These are phyloP conservation scores for Tolypocladium nubicola DNA, from an alignment of 2,329 filamentous ascomycete genomes.

Conservation along the genomic window DNA sequence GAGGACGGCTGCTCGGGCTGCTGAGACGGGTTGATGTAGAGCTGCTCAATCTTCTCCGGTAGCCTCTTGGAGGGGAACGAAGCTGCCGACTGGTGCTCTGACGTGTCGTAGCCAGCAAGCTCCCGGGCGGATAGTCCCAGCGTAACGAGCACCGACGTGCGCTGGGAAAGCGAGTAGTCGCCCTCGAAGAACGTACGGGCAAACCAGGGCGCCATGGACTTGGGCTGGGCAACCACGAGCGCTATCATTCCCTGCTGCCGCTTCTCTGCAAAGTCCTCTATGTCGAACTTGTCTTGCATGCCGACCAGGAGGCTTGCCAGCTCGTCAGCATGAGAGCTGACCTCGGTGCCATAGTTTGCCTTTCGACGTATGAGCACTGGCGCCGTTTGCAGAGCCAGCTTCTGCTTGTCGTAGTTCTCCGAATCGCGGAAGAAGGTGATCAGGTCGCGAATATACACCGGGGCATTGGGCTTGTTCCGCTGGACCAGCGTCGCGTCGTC, in stretches of 20 bases:
- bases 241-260: constrained; percentile 75
- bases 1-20: constrained; percentile 11
- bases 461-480: constrained; percentile 70
- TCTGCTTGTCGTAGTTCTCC: constrained; percentile 77
- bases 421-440: constrained; percentile 68
- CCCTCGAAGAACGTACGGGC: constrained; percentile 79
- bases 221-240: constrained; percentile 64
- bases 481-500: constrained; percentile 84
- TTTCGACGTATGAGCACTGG: constrained; percentile 79
- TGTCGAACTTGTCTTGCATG: constrained; percentile 75
- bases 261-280: constrained; percentile 66
- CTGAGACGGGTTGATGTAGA: constrained; percentile 43
- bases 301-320: constrained; percentile 68
- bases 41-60: constrained; percentile 59
- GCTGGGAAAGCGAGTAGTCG: constrained; percentile 80
- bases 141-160: constrained; percentile 70
- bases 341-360: constrained; percentile 76
- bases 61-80: constrained; percentile 75
- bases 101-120: constrained; percentile 63
- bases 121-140: constrained; percentile 77
- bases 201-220: constrained; percentile 74
- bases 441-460: constrained; percentile 84
- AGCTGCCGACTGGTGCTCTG: constrained; percentile 35
- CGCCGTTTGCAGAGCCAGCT: constrained; percentile 67
- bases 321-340: constrained; percentile 74